Conservation (phyloP, 1,284 basidiomycete species). For the Cystobasidiaceae sp. region DNA sequence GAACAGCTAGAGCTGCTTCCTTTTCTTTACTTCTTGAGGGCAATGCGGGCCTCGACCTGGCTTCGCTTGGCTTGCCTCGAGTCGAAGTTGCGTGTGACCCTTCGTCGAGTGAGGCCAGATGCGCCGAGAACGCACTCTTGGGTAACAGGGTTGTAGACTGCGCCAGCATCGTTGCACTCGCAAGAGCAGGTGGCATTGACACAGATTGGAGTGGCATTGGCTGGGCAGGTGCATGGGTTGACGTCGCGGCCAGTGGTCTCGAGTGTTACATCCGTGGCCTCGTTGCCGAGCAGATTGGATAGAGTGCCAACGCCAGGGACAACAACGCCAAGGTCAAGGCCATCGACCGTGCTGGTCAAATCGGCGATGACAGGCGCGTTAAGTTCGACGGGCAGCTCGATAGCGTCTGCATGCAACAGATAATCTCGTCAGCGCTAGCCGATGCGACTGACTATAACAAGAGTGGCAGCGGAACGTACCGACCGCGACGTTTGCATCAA, state of each 20-base stretch:
- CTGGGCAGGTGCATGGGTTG: background rate
- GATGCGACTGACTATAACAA: background rate
- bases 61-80: constrained; percentile 1
- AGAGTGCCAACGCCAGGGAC: constrained; percentile 4
- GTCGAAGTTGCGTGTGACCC: background rate
- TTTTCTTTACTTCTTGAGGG: background rate
- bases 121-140: constrained; percentile 4
- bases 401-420: background rate
- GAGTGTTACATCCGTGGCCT: background rate
- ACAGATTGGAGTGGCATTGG: constrained; percentile 4
- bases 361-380: background rate
- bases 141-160: constrained; percentile 10
- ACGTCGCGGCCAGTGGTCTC: background rate
- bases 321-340: background rate
- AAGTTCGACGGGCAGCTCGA: constrained; percentile 3
- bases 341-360: background rate
- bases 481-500: constrained; percentile 1
- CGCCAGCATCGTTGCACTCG: constrained; percentile 1
- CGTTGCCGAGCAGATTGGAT: background rate
- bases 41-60: constrained; percentile 5
- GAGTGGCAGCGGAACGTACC: background rate
- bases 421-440: background rate
- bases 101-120: constrained; percentile 1
- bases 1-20: too few relatives aligned
- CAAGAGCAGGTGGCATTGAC: constrained; percentile 18